Evolutionary conservation across 768 basidiomycete genomes (phyloP), one percentile per base, ranked within the genome.

Genomic region (Lentinula boryana): DNA sequence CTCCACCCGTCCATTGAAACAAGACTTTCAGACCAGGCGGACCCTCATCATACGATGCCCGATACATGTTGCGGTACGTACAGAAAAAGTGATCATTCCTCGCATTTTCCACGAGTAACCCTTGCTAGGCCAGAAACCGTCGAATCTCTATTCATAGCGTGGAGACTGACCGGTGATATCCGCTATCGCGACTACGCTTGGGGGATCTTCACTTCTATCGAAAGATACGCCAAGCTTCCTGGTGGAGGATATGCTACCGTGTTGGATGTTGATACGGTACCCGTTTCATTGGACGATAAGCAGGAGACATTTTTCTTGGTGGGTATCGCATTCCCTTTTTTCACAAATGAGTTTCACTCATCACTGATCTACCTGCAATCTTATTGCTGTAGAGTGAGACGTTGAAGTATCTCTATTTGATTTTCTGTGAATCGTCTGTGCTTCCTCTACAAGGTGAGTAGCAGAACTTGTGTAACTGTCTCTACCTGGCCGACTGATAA

Each of bases 231-330:
- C 64, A 74, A 77, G 56, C 69, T 87, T 31, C 68, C 73, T 18
- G 72, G 71, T 0, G 90, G 90, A 23, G 89, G 88, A 5, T 91
- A 85, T 65, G 87, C 87, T 27, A 77, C 82, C 31, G 75, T 91
- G 46, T 67, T 79, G 56, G 86, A 91, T 66, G 89, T 91, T 31
- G 87, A 91, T 68, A 72, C 76, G 48, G 71, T 85, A 5, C 86
- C 85, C 4, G 81, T 76, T 15, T 70, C 70, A 65, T 71, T 76
- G 35, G 81, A 84, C 43, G 89, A 91, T 69, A 84, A 86, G 69
- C 91, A 91, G 86, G 89, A 91, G 72, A 89, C 90, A 18, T 91
- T 90, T 74, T 79, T 88, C 72, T 75, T 91, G 75, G 86, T 87
- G 61, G 38, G 81, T 67, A 18, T 18, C 44, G 21, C 49, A 32